These are phyloP conservation scores for Cercospora sp. DNA, from an alignment of 2,329 filamentous ascomycete species.

Conservation along the genomic window DNA sequence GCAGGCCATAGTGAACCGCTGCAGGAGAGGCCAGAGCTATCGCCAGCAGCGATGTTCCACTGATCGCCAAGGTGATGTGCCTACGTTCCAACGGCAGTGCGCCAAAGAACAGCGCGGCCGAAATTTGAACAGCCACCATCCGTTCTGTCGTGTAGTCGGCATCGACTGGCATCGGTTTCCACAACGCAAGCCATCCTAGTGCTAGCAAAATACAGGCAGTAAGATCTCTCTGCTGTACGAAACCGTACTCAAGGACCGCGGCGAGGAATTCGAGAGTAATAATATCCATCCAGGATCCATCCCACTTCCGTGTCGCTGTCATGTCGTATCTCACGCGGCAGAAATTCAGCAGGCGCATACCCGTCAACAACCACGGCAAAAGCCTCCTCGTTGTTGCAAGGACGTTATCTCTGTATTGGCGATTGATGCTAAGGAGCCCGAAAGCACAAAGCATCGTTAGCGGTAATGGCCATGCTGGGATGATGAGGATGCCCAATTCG, in stretches of 20 bases:
- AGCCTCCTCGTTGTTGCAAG: not conserved
- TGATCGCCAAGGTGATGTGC: not conserved
- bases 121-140: not conserved
- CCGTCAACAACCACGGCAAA: not conserved
- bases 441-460: not conserved
- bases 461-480: not conserved
- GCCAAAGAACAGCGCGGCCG: not conserved
- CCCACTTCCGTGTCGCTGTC: not conserved
- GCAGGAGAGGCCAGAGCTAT: not conserved
- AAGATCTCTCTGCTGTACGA: not conserved
- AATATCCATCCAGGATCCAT: not conserved
- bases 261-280: not conserved
- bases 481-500: not conserved
- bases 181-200: not conserved
- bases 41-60: not conserved
- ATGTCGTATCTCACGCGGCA: not conserved
- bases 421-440: not conserved
- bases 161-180: not conserved
- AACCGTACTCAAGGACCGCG: not conserved
- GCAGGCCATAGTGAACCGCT: not conserved
- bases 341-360: not conserved
- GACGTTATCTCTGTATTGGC: not conserved
- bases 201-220: not conserved
- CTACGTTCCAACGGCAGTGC: not conserved
- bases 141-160: not conserved